These are phyloP conservation scores for Metschnikowia arizonensis DNA, from an alignment of 805 yeast species.

Conservation along the genomic window DNA sequence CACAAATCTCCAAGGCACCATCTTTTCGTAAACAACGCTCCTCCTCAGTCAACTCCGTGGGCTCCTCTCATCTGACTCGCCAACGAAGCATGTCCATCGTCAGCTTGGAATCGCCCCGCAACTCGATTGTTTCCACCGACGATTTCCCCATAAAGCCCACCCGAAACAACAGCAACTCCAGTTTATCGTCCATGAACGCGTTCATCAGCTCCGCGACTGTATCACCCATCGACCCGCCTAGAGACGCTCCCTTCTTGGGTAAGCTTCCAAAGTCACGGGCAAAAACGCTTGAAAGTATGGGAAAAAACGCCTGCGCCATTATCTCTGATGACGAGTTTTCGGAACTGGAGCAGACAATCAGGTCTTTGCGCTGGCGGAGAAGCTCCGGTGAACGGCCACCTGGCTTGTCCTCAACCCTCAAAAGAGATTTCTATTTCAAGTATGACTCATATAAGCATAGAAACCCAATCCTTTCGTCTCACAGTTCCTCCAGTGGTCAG, in stretches of 20 bases:
- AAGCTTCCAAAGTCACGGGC: conserved; percentile 5
- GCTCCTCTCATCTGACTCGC: conserved; percentile 25
- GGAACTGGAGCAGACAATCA: conserved; percentile 23
- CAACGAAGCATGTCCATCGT: conserved; percentile 35
- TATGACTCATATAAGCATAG: conserved; percentile 13
- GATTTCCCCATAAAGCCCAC: conserved; percentile 28
- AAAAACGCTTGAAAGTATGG: conserved; percentile 2
- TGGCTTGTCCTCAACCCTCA: conserved; percentile 13
- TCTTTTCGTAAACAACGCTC: conserved; percentile 25
- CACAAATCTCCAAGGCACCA: conserved; percentile 1
- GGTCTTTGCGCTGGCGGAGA: conserved; percentile 15
- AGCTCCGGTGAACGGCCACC: conserved; percentile 17
- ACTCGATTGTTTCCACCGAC: conserved; percentile 38
- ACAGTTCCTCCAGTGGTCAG: neutral
- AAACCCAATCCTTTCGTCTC: neutral
- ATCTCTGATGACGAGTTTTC: conserved; percentile 36
- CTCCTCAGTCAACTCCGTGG: conserved; percentile 30
- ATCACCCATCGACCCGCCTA: conserved; percentile 10
- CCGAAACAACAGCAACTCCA: conserved; percentile 32
- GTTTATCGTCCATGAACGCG: conserved; percentile 18
- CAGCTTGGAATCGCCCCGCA: conserved; percentile 38
- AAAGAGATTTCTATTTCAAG: conserved; percentile 18
- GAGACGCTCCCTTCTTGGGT: conserved; percentile 5
- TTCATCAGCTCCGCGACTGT: conserved; percentile 7
- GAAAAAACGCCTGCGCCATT: conserved; percentile 20